Base-by-base conservation (phyloP, 2,329 filamentous ascomycete species). In the Fusarium equiseti region DNA sequence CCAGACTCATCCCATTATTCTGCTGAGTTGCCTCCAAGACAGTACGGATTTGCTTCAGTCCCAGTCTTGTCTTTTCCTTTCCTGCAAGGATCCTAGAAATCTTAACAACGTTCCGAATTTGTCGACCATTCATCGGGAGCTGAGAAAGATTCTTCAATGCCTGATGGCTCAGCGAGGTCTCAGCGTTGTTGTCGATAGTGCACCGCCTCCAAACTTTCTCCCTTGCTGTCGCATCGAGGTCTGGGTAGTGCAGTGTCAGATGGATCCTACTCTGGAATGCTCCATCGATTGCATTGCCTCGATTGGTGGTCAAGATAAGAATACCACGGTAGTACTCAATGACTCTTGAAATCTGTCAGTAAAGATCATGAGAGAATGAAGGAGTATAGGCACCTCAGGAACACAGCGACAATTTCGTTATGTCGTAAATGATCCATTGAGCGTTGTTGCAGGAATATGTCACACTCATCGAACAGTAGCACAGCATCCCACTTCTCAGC, bases 401-500 rank as follows among this genome's bases (percentile, higher is more conserved):
- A 51, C 1, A 51, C 49, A 4, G 35, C 20, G 6, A 32, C 49
- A 4, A 46, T 58, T 2, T 50, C 22, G 18, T 40, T 15, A 43
- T 43, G 18, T 24, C 50, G 16, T 48, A 29, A 20, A 2, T 62
- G 40, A 6, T 46, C 51, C 55, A 52, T 59, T 15, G 51, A 40
- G 16, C 64, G 2, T n/a, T 38, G 35, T n/a, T 38, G 35, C 3
- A 38, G 55, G 1, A 67, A 66, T 0, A 62, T 40, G 1, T 67
- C 64, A 0, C 56, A 56, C 18, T 67, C 62, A 0, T 67, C 63
- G 3, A 66, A 48, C 0, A 66, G 53, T 0, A 66, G 24, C n/a
- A 67, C 58, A 0, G 56, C 61, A 1, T 55, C 45, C 63, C 64
- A 67, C 6, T 54, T 15, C 27, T 54, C 51, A 0, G 64, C 62